Base-by-base conservation (phyloP, 352 stramenopile genomes). In the Hyaloperonospora arabidopsidis region DNA sequence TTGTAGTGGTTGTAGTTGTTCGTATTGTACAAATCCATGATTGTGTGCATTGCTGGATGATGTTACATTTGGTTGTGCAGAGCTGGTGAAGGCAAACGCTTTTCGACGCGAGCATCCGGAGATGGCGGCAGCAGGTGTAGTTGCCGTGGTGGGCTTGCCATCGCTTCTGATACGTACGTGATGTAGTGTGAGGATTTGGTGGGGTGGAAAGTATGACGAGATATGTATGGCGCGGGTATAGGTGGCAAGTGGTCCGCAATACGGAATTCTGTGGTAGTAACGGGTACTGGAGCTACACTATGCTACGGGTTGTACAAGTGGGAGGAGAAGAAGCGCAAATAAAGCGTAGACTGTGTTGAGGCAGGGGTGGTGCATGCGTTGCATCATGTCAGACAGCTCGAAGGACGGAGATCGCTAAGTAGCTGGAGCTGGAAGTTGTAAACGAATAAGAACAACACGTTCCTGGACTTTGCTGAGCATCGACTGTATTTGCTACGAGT, bases 101-200 rank as follows among this genome's bases (percentile, higher is more conserved):
- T 89, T 91, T 67, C 80, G 76, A 56, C 74, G 74, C 40, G 73
- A 82, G 21, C 74, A 91, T 65, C 78, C 78, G 8, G 78, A 86
- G 52, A 64, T 78, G 6, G 76, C 78, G 35, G 65, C 82, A 5
- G 72, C 67, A 1, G 78, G 76, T 28, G 60, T 91, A 25, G 65
- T 72, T 5, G 63, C 77, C 2, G 52, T 82, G 44, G 80, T 89
- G 23, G 80, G 74, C 23, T 55, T 78, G 22, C 80, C 80, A 15
- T 87, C 78, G 35, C 66, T 90, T 22, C 65, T 87, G 17, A 43
- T 89, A 15, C 61, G 80, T 90, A 74, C 70, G 79, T 86, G 14
- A 45, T n/a, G 29, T 32, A 25, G 15, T 21, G 5, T 36, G 12
- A 18, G 11, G 15, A 10, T 29, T n/a, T 45, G 11, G 43, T 8